Base-by-base conservation (phyloP, 176 grass and related monocot species). In the Eleusine coracana region DNA sequence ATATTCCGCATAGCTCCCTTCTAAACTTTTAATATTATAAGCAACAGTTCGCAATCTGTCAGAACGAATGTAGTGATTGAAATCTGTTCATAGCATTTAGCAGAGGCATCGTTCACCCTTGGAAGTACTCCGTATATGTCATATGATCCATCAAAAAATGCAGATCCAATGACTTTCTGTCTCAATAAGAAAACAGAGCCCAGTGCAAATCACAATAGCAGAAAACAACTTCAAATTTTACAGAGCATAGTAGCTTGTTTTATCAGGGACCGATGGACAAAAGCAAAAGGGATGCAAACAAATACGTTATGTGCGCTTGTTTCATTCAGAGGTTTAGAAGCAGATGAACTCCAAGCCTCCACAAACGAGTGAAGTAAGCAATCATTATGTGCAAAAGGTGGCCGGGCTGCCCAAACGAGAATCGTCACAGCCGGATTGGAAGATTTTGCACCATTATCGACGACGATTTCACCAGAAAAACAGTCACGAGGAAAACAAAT, bases 351-450 rank as follows among this genome's bases (percentile, higher is more conserved):
- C 80, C 81, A 89, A 78, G 13, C 72, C 88, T 83, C 70, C 62
- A 64, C 39, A 54, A 51, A 39, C 0, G 29, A 49, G 87, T 80
- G 21, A 89, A 75, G 13, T 76, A 63, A 73, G 70, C 40, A 25
- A 65, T 92, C 56, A 45, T 73, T 95, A 14, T 88, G 90, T 92
- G 90, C 93, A 92, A 92, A 95, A 88, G 93, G 93, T 95, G 93
- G 93, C 93, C 93, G 93, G 88, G 82, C 84, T 90, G 85, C 61
- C 86, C 93, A 95, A 27, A 61, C 9, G 71, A 38, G 74, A 90
- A 40, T 78, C 74, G 76, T 95, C 85, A 84, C 90, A 95, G 83
- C 88, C 93, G 93, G 90, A 95, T 95, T 95, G 90, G 93, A 95
- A 95, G 90, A 44, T 95, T 95, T 95, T 95, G 93, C 93, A 92